A percentile compares a stretch with the other conserved stretches of the same genome.
Evolutionary conservation across 306 rosid species (phyloP).

Genomic region (Acacia acuminata): DNA sequence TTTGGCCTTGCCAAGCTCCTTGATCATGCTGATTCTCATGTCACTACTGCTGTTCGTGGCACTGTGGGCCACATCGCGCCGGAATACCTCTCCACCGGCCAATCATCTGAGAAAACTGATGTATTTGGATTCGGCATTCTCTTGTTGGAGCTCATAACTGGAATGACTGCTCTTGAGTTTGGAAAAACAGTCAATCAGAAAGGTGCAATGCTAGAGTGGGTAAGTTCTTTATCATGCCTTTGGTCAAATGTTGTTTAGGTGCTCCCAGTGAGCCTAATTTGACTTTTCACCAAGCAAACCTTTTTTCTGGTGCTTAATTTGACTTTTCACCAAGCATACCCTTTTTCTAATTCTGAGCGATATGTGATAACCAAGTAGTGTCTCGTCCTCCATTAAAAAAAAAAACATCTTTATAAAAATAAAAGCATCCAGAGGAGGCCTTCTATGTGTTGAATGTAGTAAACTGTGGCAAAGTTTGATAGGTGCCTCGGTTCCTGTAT

Average conservation of each 20-base stretch:
- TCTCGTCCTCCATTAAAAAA: neutral
- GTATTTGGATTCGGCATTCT: slow-evolving; percentile 96
- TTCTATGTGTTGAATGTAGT: neutral
- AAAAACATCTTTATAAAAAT: no score
- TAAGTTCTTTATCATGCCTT: slow-evolving; percentile 46
- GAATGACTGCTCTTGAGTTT: slow-evolving; percentile 91
- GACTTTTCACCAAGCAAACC: neutral
- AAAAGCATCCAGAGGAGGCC: neutral
- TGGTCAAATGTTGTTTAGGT: neutral
- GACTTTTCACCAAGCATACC: neutral
- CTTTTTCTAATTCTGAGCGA: neutral
- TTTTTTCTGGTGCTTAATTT: neutral
- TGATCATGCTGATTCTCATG: slow-evolving; percentile 94
- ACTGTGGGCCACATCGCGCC: slow-evolving; percentile 99
- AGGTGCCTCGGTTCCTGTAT: neutral
- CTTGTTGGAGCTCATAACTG: slow-evolving; percentile 91
- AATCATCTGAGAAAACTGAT: slow-evolving; percentile 97
- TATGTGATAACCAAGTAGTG: neutral
- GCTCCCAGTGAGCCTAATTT: neutral
- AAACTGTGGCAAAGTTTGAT: neutral
- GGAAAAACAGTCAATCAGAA: slow-evolving; percentile 89
- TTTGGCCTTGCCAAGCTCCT: slow-evolving; percentile 99
- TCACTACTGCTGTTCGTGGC: slow-evolving; percentile 98
- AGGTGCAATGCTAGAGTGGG: slow-evolving; percentile 97
- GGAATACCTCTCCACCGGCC: slow-evolving; percentile 96